Base-by-base conservation (phyloP, 768 basidiomycete species). In the Tulasnella sp. region DNA sequence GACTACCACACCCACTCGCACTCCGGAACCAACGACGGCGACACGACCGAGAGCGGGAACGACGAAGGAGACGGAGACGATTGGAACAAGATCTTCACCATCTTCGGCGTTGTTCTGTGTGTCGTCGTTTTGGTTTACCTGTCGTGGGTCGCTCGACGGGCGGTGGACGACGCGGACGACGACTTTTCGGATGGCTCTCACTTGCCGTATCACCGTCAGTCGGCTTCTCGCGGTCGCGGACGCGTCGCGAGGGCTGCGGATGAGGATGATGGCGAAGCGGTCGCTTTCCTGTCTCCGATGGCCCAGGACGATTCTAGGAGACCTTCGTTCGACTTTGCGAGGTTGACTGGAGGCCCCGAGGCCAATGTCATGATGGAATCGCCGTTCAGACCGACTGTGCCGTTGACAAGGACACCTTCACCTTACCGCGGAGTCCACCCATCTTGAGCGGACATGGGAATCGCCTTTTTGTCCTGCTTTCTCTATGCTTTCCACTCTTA, bases 111-210 rank as follows among this genome's bases (percentile, higher is more conserved):
- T 73, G 76, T 82, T 32, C 84, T 95, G 1, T 93, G 91, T 78
- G 76, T 92, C 73, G 85, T 83, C 41, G 87, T 95, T 75, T 86
- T 94, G 75, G 76, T 92, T 65, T 95, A 95, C 80, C 84, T 95
- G 66, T 87, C 90, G 64, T 84, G 86, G 78, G 87, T 95, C 73
- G 93, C 93, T 44, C 89, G 92, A 16, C 75, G 79, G 74, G 87
- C 87, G 1, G 86, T 88, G 32, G 84, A 86, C 75, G 84, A 85
- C 35, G 85, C 75, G 35, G 71, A 72, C 36, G 71, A 71, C 62
- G 52, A 67, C 5, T 32, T 64, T 14, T 14, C 35, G n/a, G 32
- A 40, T 22, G 39, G 22, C 19, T 62, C n/a, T 26, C 17, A 29
- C 40, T 22, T 63, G 36, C 40, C 70, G 2, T 22, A 34, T 65